These are phyloP conservation scores for Suhomyces faveliae DNA, from an alignment of 805 yeast species.

Conservation along the genomic window DNA sequence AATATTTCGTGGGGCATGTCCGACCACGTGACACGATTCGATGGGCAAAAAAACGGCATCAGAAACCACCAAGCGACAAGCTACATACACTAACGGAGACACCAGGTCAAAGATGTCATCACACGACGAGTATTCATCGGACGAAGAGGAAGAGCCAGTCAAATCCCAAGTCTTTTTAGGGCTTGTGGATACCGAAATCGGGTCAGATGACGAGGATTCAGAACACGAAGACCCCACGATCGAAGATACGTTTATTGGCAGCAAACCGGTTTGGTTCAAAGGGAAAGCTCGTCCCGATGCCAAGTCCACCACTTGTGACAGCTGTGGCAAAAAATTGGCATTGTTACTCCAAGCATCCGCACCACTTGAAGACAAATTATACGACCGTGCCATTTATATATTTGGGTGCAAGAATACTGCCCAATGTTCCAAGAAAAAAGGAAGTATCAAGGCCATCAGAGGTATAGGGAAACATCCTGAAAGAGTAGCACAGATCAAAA, in stretches of 20 bases:
- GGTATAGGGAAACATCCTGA: conserved; percentile 65
- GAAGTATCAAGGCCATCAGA: conserved; percentile 73
- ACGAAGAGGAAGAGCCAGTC: conserved; percentile 42
- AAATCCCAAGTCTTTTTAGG: conserved; percentile 54
- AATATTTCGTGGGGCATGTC: background rate
- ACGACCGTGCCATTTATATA: conserved; percentile 79
- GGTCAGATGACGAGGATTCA: conserved; percentile 44
- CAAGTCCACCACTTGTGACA: conserved; percentile 57
- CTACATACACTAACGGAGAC: too few species aligned
- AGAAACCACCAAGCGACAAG: too few species aligned
- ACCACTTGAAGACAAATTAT: conserved; percentile 66
- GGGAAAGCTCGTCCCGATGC: conserved; percentile 55
- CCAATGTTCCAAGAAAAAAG: conserved; percentile 64
- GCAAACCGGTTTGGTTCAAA: conserved; percentile 64
- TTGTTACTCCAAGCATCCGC: conserved; percentile 78
- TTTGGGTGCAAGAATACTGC: conserved; percentile 63
- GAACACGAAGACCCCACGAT: conserved; percentile 32
- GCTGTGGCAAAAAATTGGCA: conserved; percentile 62
- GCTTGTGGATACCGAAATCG: conserved; percentile 57
- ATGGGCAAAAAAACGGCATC: background rate
- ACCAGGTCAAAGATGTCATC: conserved; percentile 28
- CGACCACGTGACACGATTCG: background rate
- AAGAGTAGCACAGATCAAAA: conserved; percentile 39
- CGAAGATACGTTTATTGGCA: conserved; percentile 83
- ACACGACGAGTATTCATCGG: conserved; percentile 53